Evolutionary conservation across 768 basidiomycete genomes (phyloP).

Genomic region (Tricholoma terreum): DNA sequence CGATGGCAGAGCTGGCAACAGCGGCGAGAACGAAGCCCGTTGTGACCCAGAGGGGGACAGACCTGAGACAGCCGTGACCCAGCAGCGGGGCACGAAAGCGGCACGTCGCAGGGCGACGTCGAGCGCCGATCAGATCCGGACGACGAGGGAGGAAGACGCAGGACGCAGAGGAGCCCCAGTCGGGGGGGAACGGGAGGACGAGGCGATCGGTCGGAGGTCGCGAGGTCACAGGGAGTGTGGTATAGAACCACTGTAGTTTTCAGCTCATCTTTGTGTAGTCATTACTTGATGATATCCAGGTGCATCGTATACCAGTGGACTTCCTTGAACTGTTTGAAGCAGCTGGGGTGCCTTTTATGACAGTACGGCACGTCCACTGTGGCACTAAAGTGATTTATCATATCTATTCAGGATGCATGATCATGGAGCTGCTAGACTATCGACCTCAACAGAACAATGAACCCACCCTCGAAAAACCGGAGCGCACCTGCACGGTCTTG

Average conservation of each 20-base stretch:
- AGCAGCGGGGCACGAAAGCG: no score
- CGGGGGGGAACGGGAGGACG: no score
- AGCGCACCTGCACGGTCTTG: slow-evolving; percentile 68
- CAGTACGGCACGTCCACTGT: slow-evolving; percentile 42
- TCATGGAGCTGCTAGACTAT: slow-evolving; percentile 81
- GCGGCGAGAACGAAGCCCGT: no score
- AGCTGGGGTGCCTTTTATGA: slow-evolving; percentile 81
- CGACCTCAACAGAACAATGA: slow-evolving; percentile 59
- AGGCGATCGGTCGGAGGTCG: no score
- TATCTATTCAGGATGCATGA: slow-evolving; percentile 63
- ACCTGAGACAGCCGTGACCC: no score
- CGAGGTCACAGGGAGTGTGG: no score
- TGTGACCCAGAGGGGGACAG: no score
- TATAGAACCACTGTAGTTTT: not conserved
- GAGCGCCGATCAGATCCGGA: no score
- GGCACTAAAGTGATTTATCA: not conserved
- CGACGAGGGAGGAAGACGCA: no score
- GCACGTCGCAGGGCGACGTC: no score
- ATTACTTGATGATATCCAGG: slow-evolving; percentile 78
- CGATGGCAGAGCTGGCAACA: no score
- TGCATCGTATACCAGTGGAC: slow-evolving; percentile 81
- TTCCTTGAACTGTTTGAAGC: slow-evolving; percentile 79
- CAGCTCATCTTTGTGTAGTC: slow-evolving; percentile 41
- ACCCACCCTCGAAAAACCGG: slow-evolving; percentile 53
- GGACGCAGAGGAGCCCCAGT: no score